phyloP scores from a whole-genome alignment of 371 early-diverging fungal genomes.

The Apophysomyces sp. region DNA sequence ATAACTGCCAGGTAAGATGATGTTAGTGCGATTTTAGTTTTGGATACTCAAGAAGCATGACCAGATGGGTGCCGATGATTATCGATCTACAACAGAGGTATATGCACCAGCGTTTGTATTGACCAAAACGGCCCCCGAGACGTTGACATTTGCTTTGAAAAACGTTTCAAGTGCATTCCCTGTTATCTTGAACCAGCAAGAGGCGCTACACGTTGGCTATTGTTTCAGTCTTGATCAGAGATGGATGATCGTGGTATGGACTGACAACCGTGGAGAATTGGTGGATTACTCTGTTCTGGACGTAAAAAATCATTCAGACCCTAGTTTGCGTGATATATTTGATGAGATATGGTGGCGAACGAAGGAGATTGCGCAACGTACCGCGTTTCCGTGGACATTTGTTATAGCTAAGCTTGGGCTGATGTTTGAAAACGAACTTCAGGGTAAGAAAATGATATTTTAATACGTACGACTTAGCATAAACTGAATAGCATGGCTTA shows the following conservation, averaged over 20 bases:
- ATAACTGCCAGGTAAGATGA: constrained; percentile 15
- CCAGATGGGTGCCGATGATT: constrained; percentile 5
- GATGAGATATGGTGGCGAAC: constrained; percentile 47
- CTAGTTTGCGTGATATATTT: constrained; percentile 10
- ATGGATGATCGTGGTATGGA: constrained; percentile 61
- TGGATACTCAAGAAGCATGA: neutral
- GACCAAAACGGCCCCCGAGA: constrained; percentile 39
- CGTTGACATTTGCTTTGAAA: constrained; percentile 41
- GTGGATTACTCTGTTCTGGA: constrained; percentile 40
- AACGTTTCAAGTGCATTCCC: constrained; percentile 28
- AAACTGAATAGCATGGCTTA: constrained; percentile 37
- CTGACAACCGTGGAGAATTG: constrained; percentile 59
- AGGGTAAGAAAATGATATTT: constrained; percentile 11
- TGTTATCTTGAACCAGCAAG: constrained; percentile 29
- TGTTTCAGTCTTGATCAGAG: constrained; percentile 56
- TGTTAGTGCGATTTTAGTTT: neutral
- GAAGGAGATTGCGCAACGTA: constrained; percentile 22
- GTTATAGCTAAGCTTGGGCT: constrained; percentile 47
- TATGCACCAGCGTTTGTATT: constrained; percentile 58
- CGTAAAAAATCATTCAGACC: neutral
- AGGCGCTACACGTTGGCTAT: constrained; percentile 57
- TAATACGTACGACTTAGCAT: neutral
- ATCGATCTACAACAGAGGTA: constrained; percentile 23
- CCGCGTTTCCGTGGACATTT: constrained; percentile 43
- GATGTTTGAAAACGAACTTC: constrained; percentile 41